Conservation (phyloP, 2,329 filamentous ascomycete species). For the Zymoseptoria pseudotritici region DNA sequence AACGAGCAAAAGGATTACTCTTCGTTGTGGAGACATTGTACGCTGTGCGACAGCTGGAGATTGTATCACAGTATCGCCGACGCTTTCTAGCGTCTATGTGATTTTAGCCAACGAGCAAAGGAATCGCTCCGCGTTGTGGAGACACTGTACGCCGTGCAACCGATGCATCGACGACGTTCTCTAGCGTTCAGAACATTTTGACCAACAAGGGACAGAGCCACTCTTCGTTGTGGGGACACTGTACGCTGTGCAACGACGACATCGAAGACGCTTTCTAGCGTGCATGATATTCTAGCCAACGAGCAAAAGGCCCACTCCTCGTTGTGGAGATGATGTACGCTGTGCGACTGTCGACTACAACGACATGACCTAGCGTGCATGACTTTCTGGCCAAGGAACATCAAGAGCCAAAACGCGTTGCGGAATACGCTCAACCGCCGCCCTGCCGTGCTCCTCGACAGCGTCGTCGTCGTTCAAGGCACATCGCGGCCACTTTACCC, state of each 20-base stretch:
- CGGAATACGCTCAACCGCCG: too few species aligned
- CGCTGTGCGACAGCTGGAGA: neutral
- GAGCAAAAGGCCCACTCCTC: too few species aligned
- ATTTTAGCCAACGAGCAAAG: too few species aligned
- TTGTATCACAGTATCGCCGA: too few species aligned
- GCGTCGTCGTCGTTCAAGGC: neutral
- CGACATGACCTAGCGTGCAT: too few species aligned
- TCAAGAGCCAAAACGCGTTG: too few species aligned
- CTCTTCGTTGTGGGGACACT: neutral
- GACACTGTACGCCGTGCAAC: too few species aligned
- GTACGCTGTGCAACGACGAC: neutral
- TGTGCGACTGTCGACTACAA: too few species aligned
- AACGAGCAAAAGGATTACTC: neutral
- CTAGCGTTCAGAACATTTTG: neutral
- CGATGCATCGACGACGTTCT: too few species aligned
- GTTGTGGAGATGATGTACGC: too few species aligned
- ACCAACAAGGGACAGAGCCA: neutral
- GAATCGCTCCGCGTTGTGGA: too few species aligned
- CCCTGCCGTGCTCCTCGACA: neutral
- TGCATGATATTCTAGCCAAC: neutral
- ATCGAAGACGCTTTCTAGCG: neutral
- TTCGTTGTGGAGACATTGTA: neutral
- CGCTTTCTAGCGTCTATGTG: neutral
- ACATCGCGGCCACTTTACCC: neutral
- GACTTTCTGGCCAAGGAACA: too few species aligned